Evolutionary conservation across 1,284 basidiomycete genomes (phyloP), one percentile per base, ranked within the genome.

Genomic region (Trichosporon ovoides): DNA sequence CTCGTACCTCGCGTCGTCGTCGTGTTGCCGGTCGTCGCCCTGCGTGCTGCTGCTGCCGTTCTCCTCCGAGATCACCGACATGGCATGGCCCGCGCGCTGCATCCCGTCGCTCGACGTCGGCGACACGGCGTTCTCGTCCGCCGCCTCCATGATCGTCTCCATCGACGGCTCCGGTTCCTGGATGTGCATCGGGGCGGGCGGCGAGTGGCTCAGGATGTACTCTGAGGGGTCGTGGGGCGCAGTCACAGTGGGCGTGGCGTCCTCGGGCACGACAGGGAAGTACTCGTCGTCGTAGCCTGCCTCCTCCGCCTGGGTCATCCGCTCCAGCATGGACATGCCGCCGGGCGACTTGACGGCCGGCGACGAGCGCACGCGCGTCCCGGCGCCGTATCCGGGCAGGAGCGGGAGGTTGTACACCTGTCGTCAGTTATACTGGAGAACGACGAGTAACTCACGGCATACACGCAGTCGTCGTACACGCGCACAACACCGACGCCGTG

Each of bases 381-480:
- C 84, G 1, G 87, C 87, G 0, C 89, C 89, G 69, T 97, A 98
- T 0, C 93, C 93, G 4, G 93, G 91, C 5, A 97, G 81, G 1
- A 97, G 80, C 0, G 93, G 93, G 1, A 95, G 83, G 71, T 92
- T 89, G 69, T 97, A 97, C 77, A 91, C 87, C 90, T 89, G 62
- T 7, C 49, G 53, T 43, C 51, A 40, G 56, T 31, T n/a, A n/a
- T n/a, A n/a, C n/a, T n/a, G n/a, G n/a, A n/a, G n/a, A n/a, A n/a
- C n/a, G n/a, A n/a, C n/a, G n/a, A n/a, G n/a, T n/a, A 18, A 84
- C 88, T 77, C 63, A 93, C 90, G 52, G 87, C 89, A 77, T 94
- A 97, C 63, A 92, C 79, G 3, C 92, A 93, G 75, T 97, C 93
- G 72, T 97, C 93, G 69, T 91, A 97, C 1, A 92, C 83, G 57